Evolutionary conservation across 1,139 yeast genomes (phyloP).

Genomic region (Pichia sp.): DNA sequence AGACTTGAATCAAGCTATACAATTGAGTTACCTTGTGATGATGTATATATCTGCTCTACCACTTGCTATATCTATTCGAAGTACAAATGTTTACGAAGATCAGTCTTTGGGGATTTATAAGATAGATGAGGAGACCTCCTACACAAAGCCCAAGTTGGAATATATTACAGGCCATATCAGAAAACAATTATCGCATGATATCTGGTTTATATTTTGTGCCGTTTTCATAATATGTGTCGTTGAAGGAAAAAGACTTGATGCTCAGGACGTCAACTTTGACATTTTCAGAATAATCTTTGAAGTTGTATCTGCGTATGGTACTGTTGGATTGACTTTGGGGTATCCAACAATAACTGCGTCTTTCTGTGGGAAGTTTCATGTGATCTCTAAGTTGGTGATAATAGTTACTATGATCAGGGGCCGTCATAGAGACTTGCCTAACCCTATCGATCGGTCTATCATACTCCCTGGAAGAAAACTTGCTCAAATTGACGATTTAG

Average conservation of each 20-base stretch:
- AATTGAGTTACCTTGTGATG: slow-evolving; percentile 91
- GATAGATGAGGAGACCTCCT: slow-evolving; percentile 32
- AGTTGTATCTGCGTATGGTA: slow-evolving; percentile 91
- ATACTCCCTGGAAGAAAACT: slow-evolving; percentile 75
- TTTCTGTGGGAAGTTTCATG: slow-evolving; percentile 65
- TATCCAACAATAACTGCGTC: slow-evolving; percentile 66
- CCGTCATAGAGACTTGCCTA: slow-evolving; percentile 94
- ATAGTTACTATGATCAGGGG: slow-evolving; percentile 92
- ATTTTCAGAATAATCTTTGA: slow-evolving; percentile 79
- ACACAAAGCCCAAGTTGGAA: slow-evolving; percentile 29
- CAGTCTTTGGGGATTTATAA: slow-evolving; percentile 83
- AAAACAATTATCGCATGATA: slow-evolving; percentile 85
- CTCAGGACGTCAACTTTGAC: slow-evolving; percentile 48
- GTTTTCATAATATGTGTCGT: slow-evolving; percentile 81
- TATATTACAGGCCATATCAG: slow-evolving; percentile 86
- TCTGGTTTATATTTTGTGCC: slow-evolving; percentile 90
- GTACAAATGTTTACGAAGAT: slow-evolving; percentile 96
- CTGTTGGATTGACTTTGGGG: slow-evolving; percentile 88
- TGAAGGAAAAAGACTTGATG: slow-evolving; percentile 61
- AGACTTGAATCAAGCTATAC: slow-evolving; percentile 79
- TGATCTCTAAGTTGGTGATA: slow-evolving; percentile 74
- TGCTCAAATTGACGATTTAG: slow-evolving; percentile 61
- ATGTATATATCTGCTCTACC: slow-evolving; percentile 98
- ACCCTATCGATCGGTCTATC: slow-evolving; percentile 88
- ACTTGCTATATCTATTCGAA: slow-evolving; percentile 88